phyloP scores from a whole-genome alignment of 345 rosid species.

The Cardiospermum halicacabum region DNA sequence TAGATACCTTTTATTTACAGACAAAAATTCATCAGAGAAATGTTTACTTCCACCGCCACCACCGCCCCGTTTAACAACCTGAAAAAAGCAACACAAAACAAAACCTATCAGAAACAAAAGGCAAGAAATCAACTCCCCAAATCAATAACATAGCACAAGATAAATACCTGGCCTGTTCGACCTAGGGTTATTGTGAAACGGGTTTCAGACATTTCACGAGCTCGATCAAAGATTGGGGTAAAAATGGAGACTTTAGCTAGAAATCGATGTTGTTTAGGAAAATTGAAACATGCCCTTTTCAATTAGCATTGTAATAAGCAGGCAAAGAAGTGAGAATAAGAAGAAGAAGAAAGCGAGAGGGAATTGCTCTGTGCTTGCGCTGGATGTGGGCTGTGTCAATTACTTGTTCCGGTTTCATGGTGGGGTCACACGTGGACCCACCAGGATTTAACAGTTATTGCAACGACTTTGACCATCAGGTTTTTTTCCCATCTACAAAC shows the following conservation, averaged over 20 bases:
- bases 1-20: constrained; percentile 26
- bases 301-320: background rate
- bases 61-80: constrained; percentile 39
- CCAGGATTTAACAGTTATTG: background rate
- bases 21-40: constrained; percentile 12
- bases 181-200: constrained; percentile 38
- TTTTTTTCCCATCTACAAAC: too few relatives aligned
- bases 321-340: background rate
- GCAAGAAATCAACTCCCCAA: background rate
- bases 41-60: constrained; percentile 32
- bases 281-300: background rate
- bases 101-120: background rate
- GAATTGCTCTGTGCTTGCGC: background rate
- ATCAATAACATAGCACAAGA: background rate
- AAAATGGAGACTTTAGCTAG: background rate
- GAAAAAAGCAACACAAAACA: background rate
- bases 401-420: background rate
- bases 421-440: background rate
- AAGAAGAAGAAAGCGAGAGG: background rate
- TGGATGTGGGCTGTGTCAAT: background rate
- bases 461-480: too few relatives aligned
- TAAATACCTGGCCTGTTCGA: constrained; percentile 41
- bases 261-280: background rate
- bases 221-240: background rate
- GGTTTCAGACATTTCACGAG: constrained; percentile 24